Percentiles rank a stretch among this genome's conserved stretches.
These are phyloP conservation scores for Citrus reticulata DNA, from an alignment of 345 rosid species.

Conservation along the genomic window DNA sequence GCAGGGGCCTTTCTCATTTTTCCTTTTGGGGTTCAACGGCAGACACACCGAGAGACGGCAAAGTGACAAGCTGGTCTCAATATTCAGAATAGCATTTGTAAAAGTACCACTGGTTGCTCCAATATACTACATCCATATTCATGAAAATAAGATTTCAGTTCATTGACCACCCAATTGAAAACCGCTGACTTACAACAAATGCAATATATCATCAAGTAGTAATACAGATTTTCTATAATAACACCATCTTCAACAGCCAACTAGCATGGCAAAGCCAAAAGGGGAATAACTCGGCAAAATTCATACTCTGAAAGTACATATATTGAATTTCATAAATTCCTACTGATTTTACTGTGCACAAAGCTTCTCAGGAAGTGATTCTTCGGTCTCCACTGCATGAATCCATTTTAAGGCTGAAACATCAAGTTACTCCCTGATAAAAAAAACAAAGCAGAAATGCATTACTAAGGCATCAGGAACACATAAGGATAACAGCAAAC, in stretches of 20 bases:
- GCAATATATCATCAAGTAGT: not conserved
- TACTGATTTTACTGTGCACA: not conserved
- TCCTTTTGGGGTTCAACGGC: too few species aligned
- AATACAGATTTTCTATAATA: not conserved
- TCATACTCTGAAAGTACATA: not conserved
- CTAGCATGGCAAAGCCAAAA: not conserved
- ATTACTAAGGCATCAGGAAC: not conserved
- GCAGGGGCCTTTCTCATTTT: too few species aligned
- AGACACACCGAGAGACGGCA: too few species aligned
- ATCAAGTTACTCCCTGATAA: conserved; percentile 9
- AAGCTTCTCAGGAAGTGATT: not conserved
- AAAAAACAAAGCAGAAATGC: not conserved
- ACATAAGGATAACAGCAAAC: not conserved
- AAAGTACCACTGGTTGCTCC: not conserved
- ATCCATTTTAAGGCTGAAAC: not conserved
- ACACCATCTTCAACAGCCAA: conserved; percentile 2
- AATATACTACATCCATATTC: not conserved
- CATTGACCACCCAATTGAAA: not conserved
- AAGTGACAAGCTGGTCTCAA: too few species aligned
- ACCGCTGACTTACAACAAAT: not conserved
- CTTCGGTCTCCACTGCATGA: not conserved
- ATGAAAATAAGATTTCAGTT: not conserved
- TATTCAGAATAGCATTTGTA: too few species aligned
- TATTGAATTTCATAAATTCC: not conserved
- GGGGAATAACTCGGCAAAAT: not conserved